Conservation (phyloP, 1,284 basidiomycete species). For the Heliocybe sulcata region DNA sequence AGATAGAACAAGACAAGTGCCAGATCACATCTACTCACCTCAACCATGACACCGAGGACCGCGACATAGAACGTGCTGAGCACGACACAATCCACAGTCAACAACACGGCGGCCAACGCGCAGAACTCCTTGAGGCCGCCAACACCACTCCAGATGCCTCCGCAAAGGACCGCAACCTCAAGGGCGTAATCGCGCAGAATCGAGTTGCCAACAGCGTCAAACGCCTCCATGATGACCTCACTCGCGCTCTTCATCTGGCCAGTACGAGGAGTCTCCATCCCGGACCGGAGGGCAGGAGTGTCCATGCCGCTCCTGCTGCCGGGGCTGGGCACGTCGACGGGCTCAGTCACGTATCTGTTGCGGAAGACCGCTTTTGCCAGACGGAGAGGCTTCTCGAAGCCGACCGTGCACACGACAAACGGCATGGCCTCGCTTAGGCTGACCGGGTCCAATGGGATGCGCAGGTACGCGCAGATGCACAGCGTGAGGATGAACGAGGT, state of each 20-base stretch:
- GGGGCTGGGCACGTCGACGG: constrained; percentile 22
- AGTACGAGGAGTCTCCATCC: constrained; percentile 1
- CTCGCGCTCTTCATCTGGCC: constrained; percentile 69
- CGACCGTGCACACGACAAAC: constrained; percentile 96
- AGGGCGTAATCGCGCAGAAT: constrained; percentile 92
- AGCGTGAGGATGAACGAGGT: constrained; percentile 72
- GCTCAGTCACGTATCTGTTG: constrained; percentile 62
- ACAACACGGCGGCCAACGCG: constrained; percentile 83
- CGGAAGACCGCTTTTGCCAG: constrained; percentile 84
- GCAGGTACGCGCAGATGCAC: constrained; percentile 76
- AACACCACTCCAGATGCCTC: constrained; percentile 86
- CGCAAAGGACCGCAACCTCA: constrained; percentile 84
- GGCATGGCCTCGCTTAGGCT: constrained; percentile 92
- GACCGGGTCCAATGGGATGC: constrained; percentile 89
- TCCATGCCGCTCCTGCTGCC: neutral
- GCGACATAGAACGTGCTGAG: constrained; percentile 89
- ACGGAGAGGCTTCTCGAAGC: constrained; percentile 95
- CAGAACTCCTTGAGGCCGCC: constrained; percentile 94
- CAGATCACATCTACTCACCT: constrained; percentile 43
- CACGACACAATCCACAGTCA: constrained; percentile 83
- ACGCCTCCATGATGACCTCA: constrained; percentile 80
- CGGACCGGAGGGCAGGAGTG: neutral
- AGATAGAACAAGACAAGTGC: neutral
- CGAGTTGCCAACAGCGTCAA: constrained; percentile 71
- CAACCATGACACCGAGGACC: constrained; percentile 90